phyloP scores from a whole-genome alignment of 176 grass and related monocot genomes.

The Carex littledalei region DNA sequence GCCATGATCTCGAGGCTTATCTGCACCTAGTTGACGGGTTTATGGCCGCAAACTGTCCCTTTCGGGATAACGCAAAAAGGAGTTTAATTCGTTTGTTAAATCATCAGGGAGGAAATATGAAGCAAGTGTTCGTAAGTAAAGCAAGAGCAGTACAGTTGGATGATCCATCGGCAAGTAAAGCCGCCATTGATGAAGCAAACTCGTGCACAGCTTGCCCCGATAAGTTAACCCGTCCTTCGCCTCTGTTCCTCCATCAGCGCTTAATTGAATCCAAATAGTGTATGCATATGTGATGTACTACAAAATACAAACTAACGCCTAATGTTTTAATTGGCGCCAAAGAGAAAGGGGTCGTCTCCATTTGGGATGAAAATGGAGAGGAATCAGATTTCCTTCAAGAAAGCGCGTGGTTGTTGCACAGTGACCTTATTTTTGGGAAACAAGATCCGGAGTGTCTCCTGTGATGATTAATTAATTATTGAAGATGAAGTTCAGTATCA shows the following conservation, averaged over 20 bases:
- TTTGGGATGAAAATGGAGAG: neutral
- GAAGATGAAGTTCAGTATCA: neutral
- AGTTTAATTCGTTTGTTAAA: constrained; percentile 45
- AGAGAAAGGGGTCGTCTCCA: neutral
- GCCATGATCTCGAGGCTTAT: constrained; percentile 74
- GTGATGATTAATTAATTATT: neutral
- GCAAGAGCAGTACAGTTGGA: constrained; percentile 28
- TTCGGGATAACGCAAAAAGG: constrained; percentile 45
- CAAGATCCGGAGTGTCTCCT: neutral
- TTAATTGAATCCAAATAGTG: constrained; percentile 6
- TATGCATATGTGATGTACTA: neutral
- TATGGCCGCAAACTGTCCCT: constrained; percentile 33
- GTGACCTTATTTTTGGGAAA: constrained; percentile 17
- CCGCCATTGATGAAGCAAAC: neutral
- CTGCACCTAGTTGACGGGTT: constrained; percentile 66
- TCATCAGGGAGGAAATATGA: constrained; percentile 46
- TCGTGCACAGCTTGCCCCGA: neutral
- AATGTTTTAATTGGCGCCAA: constrained; percentile 10
- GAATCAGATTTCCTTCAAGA: neutral
- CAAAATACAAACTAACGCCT: neutral
- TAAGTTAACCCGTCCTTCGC: neutral
- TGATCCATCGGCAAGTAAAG: neutral
- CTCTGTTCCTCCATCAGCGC: neutral
- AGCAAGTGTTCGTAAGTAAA: constrained; percentile 37
- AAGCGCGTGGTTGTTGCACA: neutral